phyloP scores from a whole-genome alignment of 345 rosid species.

The Firmiana major region DNA sequence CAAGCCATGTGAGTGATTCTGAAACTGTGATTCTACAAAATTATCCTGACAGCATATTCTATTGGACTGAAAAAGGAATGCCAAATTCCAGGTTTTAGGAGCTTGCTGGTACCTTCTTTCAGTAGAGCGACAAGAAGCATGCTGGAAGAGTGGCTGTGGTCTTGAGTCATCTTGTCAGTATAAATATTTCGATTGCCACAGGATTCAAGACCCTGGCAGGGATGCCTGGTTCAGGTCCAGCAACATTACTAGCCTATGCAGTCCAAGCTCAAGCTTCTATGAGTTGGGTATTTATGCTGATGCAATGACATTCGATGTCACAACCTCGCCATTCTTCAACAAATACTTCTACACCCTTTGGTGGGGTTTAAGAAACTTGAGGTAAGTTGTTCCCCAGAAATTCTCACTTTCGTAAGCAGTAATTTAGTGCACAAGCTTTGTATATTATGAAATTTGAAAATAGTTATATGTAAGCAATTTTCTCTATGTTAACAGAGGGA shows the following conservation, averaged over 20 bases:
- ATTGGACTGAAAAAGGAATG: too few relatives aligned
- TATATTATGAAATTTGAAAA: too few relatives aligned
- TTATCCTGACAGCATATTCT: too few relatives aligned
- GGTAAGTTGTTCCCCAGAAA: slow-evolving; percentile 1
- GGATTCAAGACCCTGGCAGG: slow-evolving; percentile 34
- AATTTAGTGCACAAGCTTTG: too few relatives aligned
- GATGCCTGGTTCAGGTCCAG: slow-evolving; percentile 58
- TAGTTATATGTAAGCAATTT: too few relatives aligned
- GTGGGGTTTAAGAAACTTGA: slow-evolving; percentile 79
- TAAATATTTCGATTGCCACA: slow-evolving; percentile 63
- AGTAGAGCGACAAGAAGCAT: slow-evolving; percentile 75
- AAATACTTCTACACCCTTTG: slow-evolving; percentile 92
- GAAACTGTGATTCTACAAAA: background rate
- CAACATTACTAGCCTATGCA: slow-evolving; percentile 54
- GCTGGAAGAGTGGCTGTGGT: slow-evolving; percentile 71
- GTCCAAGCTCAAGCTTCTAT: slow-evolving; percentile 42
- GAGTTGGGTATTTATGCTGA: slow-evolving; percentile 80
- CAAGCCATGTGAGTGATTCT: slow-evolving; percentile 79
- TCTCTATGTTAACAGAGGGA: too few relatives aligned
- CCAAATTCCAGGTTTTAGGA: slow-evolving; percentile 69
- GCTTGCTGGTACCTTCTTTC: slow-evolving; percentile 96
- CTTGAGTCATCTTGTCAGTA: slow-evolving; percentile 44
- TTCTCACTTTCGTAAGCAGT: background rate
- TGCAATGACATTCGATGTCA: slow-evolving; percentile 50
- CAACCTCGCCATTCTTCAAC: slow-evolving; percentile 56